Base-by-base conservation (phyloP, 2,329 filamentous ascomycete species). In the Ceratocystis cubensis region DNA sequence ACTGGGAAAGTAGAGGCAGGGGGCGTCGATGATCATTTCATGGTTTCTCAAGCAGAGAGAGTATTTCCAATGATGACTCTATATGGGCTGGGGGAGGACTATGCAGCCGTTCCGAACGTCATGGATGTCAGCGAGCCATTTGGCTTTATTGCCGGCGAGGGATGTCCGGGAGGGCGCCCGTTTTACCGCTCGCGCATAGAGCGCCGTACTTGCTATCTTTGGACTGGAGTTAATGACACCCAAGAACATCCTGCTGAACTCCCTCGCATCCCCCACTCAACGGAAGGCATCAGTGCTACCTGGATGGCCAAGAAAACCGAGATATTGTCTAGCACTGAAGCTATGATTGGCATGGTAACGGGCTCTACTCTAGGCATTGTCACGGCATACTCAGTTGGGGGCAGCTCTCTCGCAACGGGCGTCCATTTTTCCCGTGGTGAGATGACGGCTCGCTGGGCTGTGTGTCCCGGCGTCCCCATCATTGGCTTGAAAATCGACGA, bases 401-500 rank as follows among this genome's bases (percentile, higher is more conserved):
- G 77, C 66, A 80, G 82, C 63, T 73, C 77, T 4, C 17, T 28
- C 5, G 37, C 45, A 48, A 72, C 73, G 2, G 77, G 83, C 28
- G 80, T 84, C 65, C 82, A 87, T 66, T 84, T 87, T 69, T 79
- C 81, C 46, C 84, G 84, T 50, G 91, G 91, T 3, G 88, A 95
- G 71, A 82, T 94, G 70, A 96, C 90, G 48, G 89, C 89, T 44
- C 88, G 88, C 70, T 97, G 93, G 93, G 86, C 90, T 8, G 79
- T 97, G 13, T 91, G 91, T 72, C 94, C 94, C 2, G 94, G 94
- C 50, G 91, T 97, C 2, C 94, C 94, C 0, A 94, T 99, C 69
- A 82, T 96, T 65, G 84, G 85, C 0, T 84, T 99, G 68, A 84
- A 84, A 57, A 83, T 96, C 5, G 94, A 99, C 72, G 91, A 96